Percentiles rank a stretch among this genome's conserved stretches.
Evolutionary conservation across 345 rosid species (phyloP).

Genomic region (Psidium guajava): DNA sequence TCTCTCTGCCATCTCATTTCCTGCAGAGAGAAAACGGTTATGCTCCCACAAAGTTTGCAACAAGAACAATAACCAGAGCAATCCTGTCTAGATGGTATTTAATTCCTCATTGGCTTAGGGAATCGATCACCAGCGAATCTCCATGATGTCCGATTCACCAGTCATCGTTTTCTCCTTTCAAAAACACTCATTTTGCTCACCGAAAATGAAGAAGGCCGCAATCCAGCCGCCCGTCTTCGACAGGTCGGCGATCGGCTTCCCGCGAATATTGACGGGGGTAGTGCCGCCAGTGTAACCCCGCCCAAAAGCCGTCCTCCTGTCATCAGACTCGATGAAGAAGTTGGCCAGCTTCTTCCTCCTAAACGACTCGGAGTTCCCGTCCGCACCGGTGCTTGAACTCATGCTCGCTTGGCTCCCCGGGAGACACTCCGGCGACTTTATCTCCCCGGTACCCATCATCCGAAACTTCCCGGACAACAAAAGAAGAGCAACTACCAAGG

Average conservation of each 20-base stretch:
- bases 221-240: slow-evolving; percentile 88
- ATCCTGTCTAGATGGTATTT: not conserved
- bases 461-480: slow-evolving; percentile 1
- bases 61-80: not conserved
- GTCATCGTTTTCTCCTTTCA: not conserved
- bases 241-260: slow-evolving; percentile 74
- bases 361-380: slow-evolving; percentile 14
- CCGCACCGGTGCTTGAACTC: not conserved
- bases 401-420: slow-evolving; percentile 22
- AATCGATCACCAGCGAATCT: not conserved
- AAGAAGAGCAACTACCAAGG: not conserved
- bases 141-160: not conserved
- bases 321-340: slow-evolving; percentile 73
- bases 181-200: slow-evolving; percentile 16
- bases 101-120: not conserved
- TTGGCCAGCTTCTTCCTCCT: slow-evolving; percentile 56
- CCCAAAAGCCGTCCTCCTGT: slow-evolving; percentile 61
- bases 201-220: slow-evolving; percentile 84
- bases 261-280: slow-evolving; percentile 68
- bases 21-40: slow-evolving; percentile 16
- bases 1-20: slow-evolving; percentile 95
- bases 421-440: slow-evolving; percentile 39
- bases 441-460: slow-evolving; percentile 45
- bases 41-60: not conserved
- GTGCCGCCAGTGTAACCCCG: slow-evolving; percentile 84